Evolutionary conservation across 1,284 basidiomycete species (phyloP).

Genomic region (Malassezia globosa): DNA sequence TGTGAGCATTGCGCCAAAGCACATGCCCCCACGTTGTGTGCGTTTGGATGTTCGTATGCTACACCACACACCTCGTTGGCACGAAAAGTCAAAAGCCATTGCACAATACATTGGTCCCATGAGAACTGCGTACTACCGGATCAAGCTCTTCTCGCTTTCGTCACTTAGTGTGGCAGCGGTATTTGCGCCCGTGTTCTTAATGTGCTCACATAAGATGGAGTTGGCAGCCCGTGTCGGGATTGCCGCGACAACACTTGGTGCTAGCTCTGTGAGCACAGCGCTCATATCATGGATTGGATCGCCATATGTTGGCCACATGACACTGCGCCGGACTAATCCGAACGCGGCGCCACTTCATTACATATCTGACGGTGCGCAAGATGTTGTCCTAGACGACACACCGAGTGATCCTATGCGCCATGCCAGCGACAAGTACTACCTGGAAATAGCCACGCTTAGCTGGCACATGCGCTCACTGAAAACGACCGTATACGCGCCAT

Average conservation of each 20-base stretch:
- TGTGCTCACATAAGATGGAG: slow-evolving; percentile 65
- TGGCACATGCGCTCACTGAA: slow-evolving; percentile 56
- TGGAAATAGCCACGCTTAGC: slow-evolving; percentile 63
- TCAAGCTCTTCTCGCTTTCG: slow-evolving; percentile 71
- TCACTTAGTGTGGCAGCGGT: slow-evolving; percentile 62
- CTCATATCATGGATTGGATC: slow-evolving; percentile 62
- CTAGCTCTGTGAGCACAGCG: slow-evolving; percentile 61
- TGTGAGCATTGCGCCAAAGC: background rate
- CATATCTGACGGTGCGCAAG: slow-evolving; percentile 5
- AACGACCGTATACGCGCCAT: slow-evolving; percentile 62
- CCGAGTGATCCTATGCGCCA: slow-evolving; percentile 11
- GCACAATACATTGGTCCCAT: slow-evolving; percentile 56
- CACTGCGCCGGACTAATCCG: slow-evolving; percentile 16
- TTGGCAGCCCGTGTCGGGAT: slow-evolving; percentile 60
- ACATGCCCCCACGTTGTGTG: background rate
- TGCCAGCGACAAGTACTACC: slow-evolving; percentile 16
- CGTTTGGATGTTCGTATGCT: background rate
- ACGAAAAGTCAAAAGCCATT: slow-evolving; percentile 6
- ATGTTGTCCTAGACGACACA: slow-evolving; percentile 12
- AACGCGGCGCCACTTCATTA: slow-evolving; percentile 10
- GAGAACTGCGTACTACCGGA: slow-evolving; percentile 58
- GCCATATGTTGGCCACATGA: slow-evolving; percentile 53
- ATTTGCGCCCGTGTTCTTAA: slow-evolving; percentile 66
- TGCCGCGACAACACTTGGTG: slow-evolving; percentile 59
- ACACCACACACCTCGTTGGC: background rate